Evolutionary conservation across 306 rosid species (phyloP).

Genomic region (Luffa aegyptiaca): DNA sequence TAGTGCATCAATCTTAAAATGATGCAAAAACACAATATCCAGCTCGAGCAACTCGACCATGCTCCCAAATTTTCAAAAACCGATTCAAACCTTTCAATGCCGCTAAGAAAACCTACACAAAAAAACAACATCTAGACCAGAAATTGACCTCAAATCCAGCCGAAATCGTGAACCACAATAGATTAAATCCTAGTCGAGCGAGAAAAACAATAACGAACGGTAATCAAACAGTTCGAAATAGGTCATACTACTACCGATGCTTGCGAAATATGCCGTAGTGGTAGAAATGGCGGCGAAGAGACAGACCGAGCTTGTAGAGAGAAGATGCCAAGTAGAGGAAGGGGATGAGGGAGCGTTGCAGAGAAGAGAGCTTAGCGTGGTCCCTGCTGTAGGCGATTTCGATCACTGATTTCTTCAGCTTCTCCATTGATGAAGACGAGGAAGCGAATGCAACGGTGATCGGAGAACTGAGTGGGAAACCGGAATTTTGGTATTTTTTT

Average conservation of each 20-base stretch:
- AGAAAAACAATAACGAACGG: not conserved
- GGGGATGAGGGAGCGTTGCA: conserved; percentile 46
- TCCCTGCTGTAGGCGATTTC: conserved; percentile 55
- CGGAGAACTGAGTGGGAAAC: not conserved
- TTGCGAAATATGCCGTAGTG: conserved; percentile 23
- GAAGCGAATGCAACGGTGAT: not conserved
- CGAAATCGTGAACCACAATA: too few species aligned
- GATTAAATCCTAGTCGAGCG: not conserved
- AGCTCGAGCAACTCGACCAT: not conserved
- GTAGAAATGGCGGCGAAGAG: conserved; percentile 55
- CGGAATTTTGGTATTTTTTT: not conserved
- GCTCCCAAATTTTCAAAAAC: not conserved
- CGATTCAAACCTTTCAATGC: not conserved
- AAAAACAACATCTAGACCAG: not conserved
- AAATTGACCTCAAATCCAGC: not conserved
- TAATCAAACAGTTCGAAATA: not conserved
- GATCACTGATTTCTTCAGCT: conserved; percentile 37
- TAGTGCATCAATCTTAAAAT: not conserved
- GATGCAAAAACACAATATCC: not conserved
- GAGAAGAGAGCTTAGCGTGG: conserved; percentile 31
- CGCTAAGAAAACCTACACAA: not conserved
- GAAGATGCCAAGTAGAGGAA: conserved; percentile 52
- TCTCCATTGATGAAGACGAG: conserved; percentile 38
- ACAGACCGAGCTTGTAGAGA: conserved; percentile 49
- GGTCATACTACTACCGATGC: conserved; percentile 31